These are phyloP conservation scores for Pulchroboletus neoregius DNA, from an alignment of 1,284 basidiomycete genomes.

Conservation along the genomic window DNA sequence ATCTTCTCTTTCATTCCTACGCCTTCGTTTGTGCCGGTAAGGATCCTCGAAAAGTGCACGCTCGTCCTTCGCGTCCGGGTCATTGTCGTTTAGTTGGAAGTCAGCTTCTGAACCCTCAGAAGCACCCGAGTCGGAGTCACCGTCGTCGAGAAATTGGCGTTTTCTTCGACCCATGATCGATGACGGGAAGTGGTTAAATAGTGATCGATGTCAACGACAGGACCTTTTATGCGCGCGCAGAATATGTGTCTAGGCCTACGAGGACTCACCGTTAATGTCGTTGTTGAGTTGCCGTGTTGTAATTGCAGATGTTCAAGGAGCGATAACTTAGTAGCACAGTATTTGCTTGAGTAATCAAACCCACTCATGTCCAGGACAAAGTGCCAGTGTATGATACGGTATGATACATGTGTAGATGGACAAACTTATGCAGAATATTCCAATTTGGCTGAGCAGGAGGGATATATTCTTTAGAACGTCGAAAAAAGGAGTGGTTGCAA, in stretches of 20 bases:
- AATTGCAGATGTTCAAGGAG: too few species aligned
- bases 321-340: too few species aligned
- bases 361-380: too few species aligned
- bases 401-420: conserved; percentile 21
- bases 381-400: conserved; percentile 10
- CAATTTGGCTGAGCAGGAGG: conserved; percentile 47
- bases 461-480: conserved; percentile 1
- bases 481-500: neutral
- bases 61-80: conserved; percentile 73
- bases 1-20: conserved; percentile 67
- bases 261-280: conserved; percentile 15
- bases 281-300: neutral
- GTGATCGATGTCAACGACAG: conserved; percentile 12
- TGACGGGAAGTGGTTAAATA: too few species aligned
- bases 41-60: conserved; percentile 78
- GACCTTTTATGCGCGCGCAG: conserved; percentile 3
- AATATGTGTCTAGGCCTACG: conserved; percentile 1
- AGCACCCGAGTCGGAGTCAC: conserved; percentile 62
- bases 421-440: conserved; percentile 48
- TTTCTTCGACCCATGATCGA: conserved; percentile 79
- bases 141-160: conserved; percentile 71
- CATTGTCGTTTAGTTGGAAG: conserved; percentile 49
- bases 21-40: conserved; percentile 64
- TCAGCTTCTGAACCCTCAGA: conserved; percentile 52
- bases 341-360: conserved; percentile 21